A percentile compares a stretch with the other conserved stretches of the same genome.
Evolutionary conservation across 106 monocot genomes (phyloP).

Genomic region (Allium cepa): DNA sequence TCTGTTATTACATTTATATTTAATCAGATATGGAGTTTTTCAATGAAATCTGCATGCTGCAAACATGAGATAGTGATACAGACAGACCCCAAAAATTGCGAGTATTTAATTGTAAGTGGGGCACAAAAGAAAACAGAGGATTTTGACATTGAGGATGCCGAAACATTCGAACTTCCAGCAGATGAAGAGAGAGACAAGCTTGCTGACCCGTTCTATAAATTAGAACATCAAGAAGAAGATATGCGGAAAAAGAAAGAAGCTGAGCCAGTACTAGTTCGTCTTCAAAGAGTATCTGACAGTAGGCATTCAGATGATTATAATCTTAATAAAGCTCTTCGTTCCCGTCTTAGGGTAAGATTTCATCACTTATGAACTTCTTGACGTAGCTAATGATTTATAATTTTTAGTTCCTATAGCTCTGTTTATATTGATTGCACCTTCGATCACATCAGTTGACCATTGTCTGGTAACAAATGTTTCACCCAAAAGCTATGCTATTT

Average conservation of each 20-base stretch:
- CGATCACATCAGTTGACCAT: too few relatives aligned
- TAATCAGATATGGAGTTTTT: constrained; percentile 95
- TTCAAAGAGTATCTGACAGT: constrained; percentile 80
- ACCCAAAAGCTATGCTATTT: too few relatives aligned
- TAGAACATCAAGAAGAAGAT: constrained; percentile 93
- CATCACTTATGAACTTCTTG: background rate
- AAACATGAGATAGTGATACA: constrained; percentile 84
- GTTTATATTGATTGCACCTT: too few relatives aligned
- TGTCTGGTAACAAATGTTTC: too few relatives aligned
- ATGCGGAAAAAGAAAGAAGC: constrained; percentile 94
- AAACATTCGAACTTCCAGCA: constrained; percentile 78
- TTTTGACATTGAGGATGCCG: constrained; percentile 91
- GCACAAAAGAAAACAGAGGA: constrained; percentile 84
- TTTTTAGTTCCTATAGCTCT: too few relatives aligned
- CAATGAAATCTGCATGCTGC: constrained; percentile 97
- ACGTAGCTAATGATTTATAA: background rate
- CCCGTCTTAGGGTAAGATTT: constrained; percentile 59
- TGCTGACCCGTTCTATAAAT: constrained; percentile 85
- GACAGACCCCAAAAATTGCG: constrained; percentile 91
- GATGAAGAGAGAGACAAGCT: constrained; percentile 96
- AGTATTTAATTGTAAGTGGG: constrained; percentile 89
- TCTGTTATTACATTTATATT: background rate
- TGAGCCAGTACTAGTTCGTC: constrained; percentile 75
- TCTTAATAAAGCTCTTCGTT: constrained; percentile 77
- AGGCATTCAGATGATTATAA: constrained; percentile 80